A percentile compares a stretch with the other conserved stretches of the same genome.
Evolutionary conservation across 345 rosid genomes (phyloP).

Genomic region (Pistacia atlantica): DNA sequence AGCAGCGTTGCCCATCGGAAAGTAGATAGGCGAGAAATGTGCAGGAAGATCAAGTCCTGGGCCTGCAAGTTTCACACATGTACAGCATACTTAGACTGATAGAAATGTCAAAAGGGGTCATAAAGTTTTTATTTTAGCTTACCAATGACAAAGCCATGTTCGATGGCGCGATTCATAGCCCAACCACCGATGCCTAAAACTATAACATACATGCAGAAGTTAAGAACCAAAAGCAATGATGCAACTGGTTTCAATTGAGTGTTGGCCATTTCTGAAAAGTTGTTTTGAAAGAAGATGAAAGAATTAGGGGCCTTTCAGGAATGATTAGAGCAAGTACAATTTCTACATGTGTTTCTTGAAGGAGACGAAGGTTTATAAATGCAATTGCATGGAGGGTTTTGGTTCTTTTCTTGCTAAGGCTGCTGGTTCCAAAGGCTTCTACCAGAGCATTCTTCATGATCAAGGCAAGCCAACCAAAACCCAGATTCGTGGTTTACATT

Average conservation of each 20-base stretch:
- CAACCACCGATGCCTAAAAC: constrained; percentile 81
- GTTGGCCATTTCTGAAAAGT: constrained; percentile 48
- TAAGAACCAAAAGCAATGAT: constrained; percentile 58
- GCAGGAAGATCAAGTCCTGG: constrained; percentile 72
- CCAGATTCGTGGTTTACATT: constrained; percentile 40
- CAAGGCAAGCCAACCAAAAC: constrained; percentile 50
- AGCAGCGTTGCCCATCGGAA: constrained; percentile 97
- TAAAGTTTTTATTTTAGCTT: background rate
- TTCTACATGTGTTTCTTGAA: constrained; percentile 23
- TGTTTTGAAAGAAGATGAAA: constrained; percentile 13
- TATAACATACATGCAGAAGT: constrained; percentile 74
- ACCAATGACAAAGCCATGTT: constrained; percentile 87
- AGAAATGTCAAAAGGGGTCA: background rate
- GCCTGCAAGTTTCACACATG: constrained; percentile 40
- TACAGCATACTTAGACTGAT: no score
- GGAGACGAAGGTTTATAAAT: constrained; percentile 14
- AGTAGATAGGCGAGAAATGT: constrained; percentile 87
- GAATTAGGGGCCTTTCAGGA: constrained; percentile 10
- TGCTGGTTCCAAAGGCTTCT: constrained; percentile 42
- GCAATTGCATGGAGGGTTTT: constrained; percentile 15
- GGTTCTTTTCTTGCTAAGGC: constrained; percentile 89
- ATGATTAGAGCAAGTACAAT: background rate
- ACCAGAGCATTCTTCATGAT: constrained; percentile 48
- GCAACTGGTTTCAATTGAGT: constrained; percentile 58
- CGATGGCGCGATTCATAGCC: constrained; percentile 80